Percentiles rank a stretch among this genome's conserved stretches.
phyloP scores from a whole-genome alignment of 305 asterid species.

The Fraxinus velutina region DNA sequence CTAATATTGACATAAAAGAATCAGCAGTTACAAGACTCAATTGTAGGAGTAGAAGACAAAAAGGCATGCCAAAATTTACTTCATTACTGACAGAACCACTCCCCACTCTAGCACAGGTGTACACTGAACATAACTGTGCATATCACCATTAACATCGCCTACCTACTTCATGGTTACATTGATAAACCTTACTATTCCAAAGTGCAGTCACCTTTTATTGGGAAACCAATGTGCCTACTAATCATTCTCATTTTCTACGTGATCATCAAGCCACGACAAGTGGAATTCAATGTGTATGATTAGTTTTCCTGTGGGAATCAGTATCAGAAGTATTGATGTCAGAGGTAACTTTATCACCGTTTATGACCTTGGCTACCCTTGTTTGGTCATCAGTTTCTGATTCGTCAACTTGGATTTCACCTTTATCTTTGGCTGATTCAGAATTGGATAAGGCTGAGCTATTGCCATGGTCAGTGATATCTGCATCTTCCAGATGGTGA shows the following conservation, averaged over 20 bases:
- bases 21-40: background rate
- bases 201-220: background rate
- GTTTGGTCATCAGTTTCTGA: conserved; percentile 15
- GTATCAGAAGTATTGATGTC: conserved; percentile 11
- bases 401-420: background rate
- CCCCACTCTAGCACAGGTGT: background rate
- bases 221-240: conserved; percentile 6
- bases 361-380: conserved; percentile 9
- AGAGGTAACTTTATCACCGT: conserved; percentile 25
- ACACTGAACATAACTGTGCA: background rate
- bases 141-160: background rate
- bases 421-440: background rate
- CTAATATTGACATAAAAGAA: background rate
- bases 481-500: conserved; percentile 13
- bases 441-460: background rate
- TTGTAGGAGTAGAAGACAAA: background rate
- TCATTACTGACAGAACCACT: background rate
- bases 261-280: conserved; percentile 14
- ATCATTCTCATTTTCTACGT: background rate
- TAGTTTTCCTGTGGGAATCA: conserved; percentile 1
- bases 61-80: background rate
- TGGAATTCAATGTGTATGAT: background rate
- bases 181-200: background rate
- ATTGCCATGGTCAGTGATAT: conserved; percentile 8
- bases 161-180: background rate